Percentiles rank a stretch among this genome's conserved stretches.
These are phyloP conservation scores for Pelargonium citronellum DNA, from an alignment of 441 rosid genomes.

Conservation along the genomic window DNA sequence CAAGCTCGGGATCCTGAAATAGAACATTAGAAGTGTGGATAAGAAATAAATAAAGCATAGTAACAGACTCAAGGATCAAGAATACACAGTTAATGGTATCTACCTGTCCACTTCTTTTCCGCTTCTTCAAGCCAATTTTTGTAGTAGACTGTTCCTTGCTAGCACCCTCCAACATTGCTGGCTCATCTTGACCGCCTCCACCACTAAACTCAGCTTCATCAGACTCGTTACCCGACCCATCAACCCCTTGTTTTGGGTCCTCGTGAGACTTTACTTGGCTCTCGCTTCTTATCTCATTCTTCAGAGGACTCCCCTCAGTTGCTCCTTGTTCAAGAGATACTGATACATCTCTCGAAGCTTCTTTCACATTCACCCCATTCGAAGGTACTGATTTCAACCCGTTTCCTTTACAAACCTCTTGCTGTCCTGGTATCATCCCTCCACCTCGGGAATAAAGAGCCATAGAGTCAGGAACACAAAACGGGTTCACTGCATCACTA, in stretches of 20 bases:
- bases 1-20: slow-evolving; percentile 45
- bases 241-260: slow-evolving; percentile 51
- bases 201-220: slow-evolving; percentile 79
- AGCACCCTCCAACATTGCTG: slow-evolving; percentile 38
- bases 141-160: slow-evolving; percentile 51
- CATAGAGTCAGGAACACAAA: slow-evolving; percentile 49
- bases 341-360: slow-evolving; percentile 47
- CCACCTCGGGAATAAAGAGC: slow-evolving; percentile 49
- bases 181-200: slow-evolving; percentile 47
- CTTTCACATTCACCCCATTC: slow-evolving; percentile 40
- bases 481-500: slow-evolving; percentile 61
- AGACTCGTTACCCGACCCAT: slow-evolving; percentile 69
- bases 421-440: slow-evolving; percentile 46
- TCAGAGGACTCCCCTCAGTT: slow-evolving; percentile 37
- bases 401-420: slow-evolving; percentile 32
- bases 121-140: slow-evolving; percentile 52
- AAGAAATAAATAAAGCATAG: not conserved
- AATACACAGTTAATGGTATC: slow-evolving; percentile 14
- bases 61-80: slow-evolving; percentile 1
- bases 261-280: slow-evolving; percentile 46
- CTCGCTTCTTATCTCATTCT: slow-evolving; percentile 42
- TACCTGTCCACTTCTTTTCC: slow-evolving; percentile 72
- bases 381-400: slow-evolving; percentile 37
- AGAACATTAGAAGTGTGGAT: slow-evolving; percentile 6
- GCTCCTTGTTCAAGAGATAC: slow-evolving; percentile 34